Evolutionary conservation across 2,329 filamentous ascomycete genomes (phyloP), one percentile per base, ranked within the genome.

Genomic region (Ophiostoma sp.): DNA sequence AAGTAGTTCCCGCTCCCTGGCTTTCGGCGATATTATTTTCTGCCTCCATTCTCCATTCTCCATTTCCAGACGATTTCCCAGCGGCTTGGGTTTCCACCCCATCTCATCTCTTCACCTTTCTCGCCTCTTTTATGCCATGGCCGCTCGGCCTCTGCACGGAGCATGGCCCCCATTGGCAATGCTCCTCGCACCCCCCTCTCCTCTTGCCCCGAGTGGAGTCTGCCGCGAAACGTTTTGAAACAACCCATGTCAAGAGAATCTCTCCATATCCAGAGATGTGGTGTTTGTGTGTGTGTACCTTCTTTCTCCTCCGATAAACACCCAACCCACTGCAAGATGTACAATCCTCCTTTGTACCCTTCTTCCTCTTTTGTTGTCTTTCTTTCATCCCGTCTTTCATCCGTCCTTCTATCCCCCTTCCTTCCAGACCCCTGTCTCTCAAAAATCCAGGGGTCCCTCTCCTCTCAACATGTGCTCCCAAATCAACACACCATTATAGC

Each of bases 171-270:
- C 28, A 48, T 50, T 50, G 15, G 63, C 8, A 48, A 68, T 11
- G 2, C 64, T 19, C 64, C 22, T 15, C 42, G 17, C 42, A n/a
- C 17, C 31, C 19, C 64, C 17, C 1, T 22, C n/a, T 8, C 55
- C 22, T 52, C 66, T 28, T 42, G 36, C 61, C 45, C 61, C 61
- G 31, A 48, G 69, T 70, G 69, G 69, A 70, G 68, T 57, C 68
- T 25, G 19, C 31, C 7, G n/a, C 33, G 19, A 42, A 48, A 11
- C 19, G 36, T 45, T 36, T 71, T 63, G 69, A 71, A 71, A 63
- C 69, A 50, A 36, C 15, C n/a, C 45, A 45, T 36, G 64, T n/a
- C 64, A 69, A 69, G 9, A 33, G 15, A 25, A 63, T 63, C 39
- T 36, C 69, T 70, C 52, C 50, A 48, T 57, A 8, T 45, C 61